phyloP scores from a whole-genome alignment of 2,329 filamentous ascomycete species.

The Exserohilum turcica region DNA sequence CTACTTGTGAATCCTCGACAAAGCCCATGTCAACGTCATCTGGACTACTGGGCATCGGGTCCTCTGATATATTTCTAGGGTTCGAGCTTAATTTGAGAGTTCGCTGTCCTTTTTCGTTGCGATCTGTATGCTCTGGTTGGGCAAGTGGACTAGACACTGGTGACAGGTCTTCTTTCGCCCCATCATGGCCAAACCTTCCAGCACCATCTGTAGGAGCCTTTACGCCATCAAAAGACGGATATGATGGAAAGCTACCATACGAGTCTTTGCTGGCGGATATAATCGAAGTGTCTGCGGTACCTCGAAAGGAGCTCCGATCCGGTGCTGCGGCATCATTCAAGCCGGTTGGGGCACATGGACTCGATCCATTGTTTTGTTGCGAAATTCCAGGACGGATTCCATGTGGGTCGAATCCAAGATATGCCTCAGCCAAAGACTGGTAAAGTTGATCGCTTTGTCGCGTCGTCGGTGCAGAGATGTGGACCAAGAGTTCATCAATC shows the following conservation, averaged over 20 bases:
- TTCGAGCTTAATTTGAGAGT: constrained; percentile 14
- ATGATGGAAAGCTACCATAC: constrained; percentile 44
- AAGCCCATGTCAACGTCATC: constrained; percentile 28
- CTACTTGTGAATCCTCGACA: constrained; percentile 53
- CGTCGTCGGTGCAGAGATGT: constrained; percentile 52
- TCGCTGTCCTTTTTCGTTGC: constrained; percentile 27
- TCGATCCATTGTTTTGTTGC: neutral
- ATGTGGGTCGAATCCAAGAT: constrained; percentile 44
- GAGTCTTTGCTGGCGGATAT: constrained; percentile 33
- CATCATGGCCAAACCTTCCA: neutral
- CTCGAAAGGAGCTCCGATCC: neutral
- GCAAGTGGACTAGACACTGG: constrained; percentile 29
- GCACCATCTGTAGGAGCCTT: neutral
- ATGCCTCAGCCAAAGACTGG: constrained; percentile 48
- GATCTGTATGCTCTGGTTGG: constrained; percentile 34
- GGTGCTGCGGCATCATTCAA: neutral
- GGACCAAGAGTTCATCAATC: constrained; percentile 52
- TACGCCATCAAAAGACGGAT: constrained; percentile 17
- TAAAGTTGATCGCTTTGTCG: constrained; percentile 51
- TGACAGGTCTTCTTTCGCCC: constrained; percentile 9
- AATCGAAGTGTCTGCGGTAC: constrained; percentile 5
- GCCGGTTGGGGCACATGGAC: neutral
- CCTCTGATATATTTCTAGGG: neutral
- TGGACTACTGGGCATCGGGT: neutral
- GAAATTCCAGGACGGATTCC: neutral